Conservation (phyloP, 306 rosid genomes). For the Citrullus amarus region DNA sequence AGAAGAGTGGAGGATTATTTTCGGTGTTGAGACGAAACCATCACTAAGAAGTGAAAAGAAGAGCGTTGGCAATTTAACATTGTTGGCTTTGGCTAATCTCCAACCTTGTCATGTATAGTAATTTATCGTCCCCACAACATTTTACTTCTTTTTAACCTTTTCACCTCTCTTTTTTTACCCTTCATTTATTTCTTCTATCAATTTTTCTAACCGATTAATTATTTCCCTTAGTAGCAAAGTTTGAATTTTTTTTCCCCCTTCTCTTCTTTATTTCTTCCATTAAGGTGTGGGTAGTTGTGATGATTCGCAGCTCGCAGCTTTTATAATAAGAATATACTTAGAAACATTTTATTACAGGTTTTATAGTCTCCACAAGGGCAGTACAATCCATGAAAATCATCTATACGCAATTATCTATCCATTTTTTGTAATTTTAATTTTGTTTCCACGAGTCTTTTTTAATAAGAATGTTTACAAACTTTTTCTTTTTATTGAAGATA, state of each 20-base stretch:
- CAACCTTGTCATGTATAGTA: constrained; percentile 6
- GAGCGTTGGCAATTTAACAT: neutral
- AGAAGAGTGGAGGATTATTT: constrained; percentile 3
- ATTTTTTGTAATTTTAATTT: no score
- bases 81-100: neutral
- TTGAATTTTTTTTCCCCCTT: neutral
- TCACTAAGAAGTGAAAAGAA: neutral
- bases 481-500: no score
- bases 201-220: constrained; percentile 12
- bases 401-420: neutral
- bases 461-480: no score
- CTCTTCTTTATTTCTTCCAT: neutral
- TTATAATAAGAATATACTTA: neutral
- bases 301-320: constrained; percentile 8
- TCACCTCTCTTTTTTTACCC: neutral
- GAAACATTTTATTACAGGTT: neutral
- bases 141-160: neutral
- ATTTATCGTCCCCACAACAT: neutral
- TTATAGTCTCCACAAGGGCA: neutral
- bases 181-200: neutral
- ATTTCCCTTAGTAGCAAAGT: neutral
- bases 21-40: constrained; percentile 10
- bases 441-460: no score
- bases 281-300: neutral
- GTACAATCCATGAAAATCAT: neutral